Evolutionary conservation across 495 filamentous ascomycete genomes (phyloP).

Genomic region (Xylaria telfairii): DNA sequence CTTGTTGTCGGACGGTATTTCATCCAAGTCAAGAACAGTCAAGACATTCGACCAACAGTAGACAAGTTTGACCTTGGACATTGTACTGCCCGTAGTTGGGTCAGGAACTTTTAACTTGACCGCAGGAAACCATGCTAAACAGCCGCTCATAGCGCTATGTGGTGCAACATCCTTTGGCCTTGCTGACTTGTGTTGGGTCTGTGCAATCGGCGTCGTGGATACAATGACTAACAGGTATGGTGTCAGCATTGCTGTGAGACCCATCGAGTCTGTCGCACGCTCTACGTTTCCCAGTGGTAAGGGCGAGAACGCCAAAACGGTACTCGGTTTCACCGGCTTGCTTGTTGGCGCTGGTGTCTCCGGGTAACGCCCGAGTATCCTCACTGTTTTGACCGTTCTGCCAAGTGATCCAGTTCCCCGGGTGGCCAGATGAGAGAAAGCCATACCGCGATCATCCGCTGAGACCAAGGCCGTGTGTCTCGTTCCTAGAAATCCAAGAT

Average conservation of each 20-base stretch:
- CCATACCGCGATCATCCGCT: slow-evolving; percentile 95
- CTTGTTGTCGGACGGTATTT: slow-evolving; percentile 68
- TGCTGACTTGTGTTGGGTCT: slow-evolving; percentile 92
- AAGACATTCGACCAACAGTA: slow-evolving; percentile 98
- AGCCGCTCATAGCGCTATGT: slow-evolving; percentile 90
- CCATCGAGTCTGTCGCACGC: slow-evolving; percentile 84
- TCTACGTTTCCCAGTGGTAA: slow-evolving; percentile 92
- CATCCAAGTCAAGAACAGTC: slow-evolving; percentile 86
- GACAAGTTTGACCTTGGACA: slow-evolving; percentile 84
- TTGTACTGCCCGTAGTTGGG: slow-evolving; percentile 55
- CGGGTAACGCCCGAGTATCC: slow-evolving; percentile 92
- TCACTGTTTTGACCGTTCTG: slow-evolving; percentile 83
- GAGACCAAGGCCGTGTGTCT: slow-evolving; percentile 96
- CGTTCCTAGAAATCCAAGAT: slow-evolving; percentile 94
- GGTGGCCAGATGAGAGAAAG: slow-evolving; percentile 95
- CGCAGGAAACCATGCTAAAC: slow-evolving; percentile 95
- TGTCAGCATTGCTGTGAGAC: slow-evolving; percentile 93
- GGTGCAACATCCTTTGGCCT: slow-evolving; percentile 88
- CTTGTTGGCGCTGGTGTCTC: slow-evolving; percentile 58
- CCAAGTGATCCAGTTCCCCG: slow-evolving; percentile 86
- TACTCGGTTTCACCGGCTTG: slow-evolving; percentile 86
- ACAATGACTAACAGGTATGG: slow-evolving; percentile 95
- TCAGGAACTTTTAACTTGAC: slow-evolving; percentile 86
- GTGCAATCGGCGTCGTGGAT: slow-evolving; percentile 92
- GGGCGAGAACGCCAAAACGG: slow-evolving; percentile 89